Conservation (phyloP, 805 yeast species). For the Metschnikowia peoriensis region DNA sequence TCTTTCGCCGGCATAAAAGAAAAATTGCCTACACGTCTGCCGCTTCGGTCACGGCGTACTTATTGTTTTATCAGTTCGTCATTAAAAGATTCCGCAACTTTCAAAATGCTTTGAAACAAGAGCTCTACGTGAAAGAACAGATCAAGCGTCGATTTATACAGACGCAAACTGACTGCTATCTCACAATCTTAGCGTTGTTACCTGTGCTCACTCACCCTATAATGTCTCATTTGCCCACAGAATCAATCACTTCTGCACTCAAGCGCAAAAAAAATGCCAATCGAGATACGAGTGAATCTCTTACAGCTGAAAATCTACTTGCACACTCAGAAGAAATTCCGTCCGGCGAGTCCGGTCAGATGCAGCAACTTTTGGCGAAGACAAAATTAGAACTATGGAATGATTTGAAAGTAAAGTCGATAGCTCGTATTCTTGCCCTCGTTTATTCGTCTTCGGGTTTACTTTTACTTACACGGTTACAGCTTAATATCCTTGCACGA, state of each 20-base stretch:
- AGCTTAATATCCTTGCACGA: conserved; percentile 84
- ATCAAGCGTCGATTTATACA: conserved; percentile 83
- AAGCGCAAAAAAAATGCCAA: conserved; percentile 51
- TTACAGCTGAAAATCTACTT: conserved; percentile 42
- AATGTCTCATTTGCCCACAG: conserved; percentile 63
- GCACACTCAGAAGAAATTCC: conserved; percentile 30
- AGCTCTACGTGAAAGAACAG: conserved; percentile 42
- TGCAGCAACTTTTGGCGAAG: conserved; percentile 25
- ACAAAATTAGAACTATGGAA: conserved; percentile 67
- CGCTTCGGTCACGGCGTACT: conserved; percentile 34
- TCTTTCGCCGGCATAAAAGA: conserved; percentile 40
- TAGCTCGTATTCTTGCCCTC: conserved; percentile 70
- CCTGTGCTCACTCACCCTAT: conserved; percentile 74
- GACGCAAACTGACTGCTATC: conserved; percentile 86
- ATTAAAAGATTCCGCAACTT: conserved; percentile 38
- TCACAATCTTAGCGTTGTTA: conserved; percentile 76
- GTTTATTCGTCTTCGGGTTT: conserved; percentile 67
- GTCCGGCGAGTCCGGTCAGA: conserved; percentile 17
- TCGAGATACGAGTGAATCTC: conserved; percentile 40
- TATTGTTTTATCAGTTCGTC: conserved; percentile 37
- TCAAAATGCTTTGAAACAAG: conserved; percentile 40
- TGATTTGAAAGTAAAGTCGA: conserved; percentile 69
- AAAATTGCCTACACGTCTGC: conserved; percentile 35
- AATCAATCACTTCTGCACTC: conserved; percentile 65
- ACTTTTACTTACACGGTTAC: conserved; percentile 77